Evolutionary conservation across 495 filamentous ascomycete genomes (phyloP).

Genomic region (Penicillium fimorum): DNA sequence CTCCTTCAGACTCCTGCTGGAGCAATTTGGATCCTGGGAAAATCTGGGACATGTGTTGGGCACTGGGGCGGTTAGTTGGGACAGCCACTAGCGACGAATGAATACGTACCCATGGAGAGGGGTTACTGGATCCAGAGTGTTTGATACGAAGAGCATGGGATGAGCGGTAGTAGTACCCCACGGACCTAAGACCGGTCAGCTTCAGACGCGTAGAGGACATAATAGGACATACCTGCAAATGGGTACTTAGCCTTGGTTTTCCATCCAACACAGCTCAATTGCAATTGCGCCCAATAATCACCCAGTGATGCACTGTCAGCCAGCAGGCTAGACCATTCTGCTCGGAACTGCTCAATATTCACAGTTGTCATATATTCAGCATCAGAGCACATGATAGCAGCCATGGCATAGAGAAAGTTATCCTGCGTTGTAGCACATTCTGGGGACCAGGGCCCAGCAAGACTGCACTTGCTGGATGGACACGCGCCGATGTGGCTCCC

Average conservation of each 20-base stretch:
- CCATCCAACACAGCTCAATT: constrained; percentile 58
- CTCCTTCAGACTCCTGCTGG: constrained; percentile 53
- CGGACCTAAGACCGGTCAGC: constrained; percentile 26
- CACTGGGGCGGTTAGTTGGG: constrained; percentile 30
- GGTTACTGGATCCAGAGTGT: constrained; percentile 60
- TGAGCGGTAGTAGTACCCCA: constrained; percentile 44
- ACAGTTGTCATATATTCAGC: constrained; percentile 42
- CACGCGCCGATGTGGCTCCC: constrained; percentile 31
- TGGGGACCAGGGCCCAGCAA: constrained; percentile 38
- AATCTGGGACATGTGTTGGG: constrained; percentile 47
- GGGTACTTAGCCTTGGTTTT: constrained; percentile 57
- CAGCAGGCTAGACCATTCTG: constrained; percentile 45
- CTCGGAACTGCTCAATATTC: constrained; percentile 43
- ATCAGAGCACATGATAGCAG: constrained; percentile 65
- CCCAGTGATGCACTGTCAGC: constrained; percentile 51
- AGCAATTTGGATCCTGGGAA: constrained; percentile 55
- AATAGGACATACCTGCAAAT: constrained; percentile 38
- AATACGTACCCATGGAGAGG: constrained; percentile 41
- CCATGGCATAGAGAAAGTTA: constrained; percentile 39
- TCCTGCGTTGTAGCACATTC: constrained; percentile 44
- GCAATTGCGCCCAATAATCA: constrained; percentile 56
- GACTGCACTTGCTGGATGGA: constrained; percentile 39
- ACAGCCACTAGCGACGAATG: background rate
- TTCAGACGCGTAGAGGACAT: background rate
- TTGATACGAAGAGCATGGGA: constrained; percentile 60